Evolutionary conservation across 192 early-diverging fungal genomes (phyloP), one percentile per base, ranked within the genome.

Genomic region (Backusella liffmaniae): DNA sequence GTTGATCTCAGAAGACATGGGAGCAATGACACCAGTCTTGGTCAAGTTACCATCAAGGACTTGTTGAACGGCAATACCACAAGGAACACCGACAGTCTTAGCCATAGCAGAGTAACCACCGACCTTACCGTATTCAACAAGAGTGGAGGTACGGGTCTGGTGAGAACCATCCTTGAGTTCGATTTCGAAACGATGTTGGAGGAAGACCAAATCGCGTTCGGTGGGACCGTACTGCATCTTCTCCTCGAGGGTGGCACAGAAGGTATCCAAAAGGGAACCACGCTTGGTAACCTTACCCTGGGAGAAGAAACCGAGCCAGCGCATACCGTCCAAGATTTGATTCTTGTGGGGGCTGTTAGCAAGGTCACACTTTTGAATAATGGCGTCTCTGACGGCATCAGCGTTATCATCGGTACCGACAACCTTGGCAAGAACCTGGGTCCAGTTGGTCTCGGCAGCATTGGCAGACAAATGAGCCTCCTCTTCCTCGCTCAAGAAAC

Each of bases 101-200:
- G 98, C 96, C 98, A 99, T 99, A 44, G 98, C 97, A 53, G 92
- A 90, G 88, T 91, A 92, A 29, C 93, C 94, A 77, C 87, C 86
- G 21, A 95, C 94, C 70, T 94, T 91, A 75, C 97, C 98, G 84
- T 95, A 98, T 82, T 94, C 94, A 68, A 98, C 84, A 46, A 97
- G 85, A 32, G 97, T 98, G 3, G 97, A 96, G 3, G 94, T 97
- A 82, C 95, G 94, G 35, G 94, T 94, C 87, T 97, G 89, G 83
- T 90, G 74, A 59, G 23, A 35, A 37, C 94, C 96, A 79, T 97
- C 91, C 85, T 93, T 94, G 80, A 91, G 86, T 85, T 97, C 96
- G 44, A 97, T 88, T 79, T 95, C 97, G 80, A 99, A 99, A 82
- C 91, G 91, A 90, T 99, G 97, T 85, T 98, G 97, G 81, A 99